Percentiles rank a stretch among this genome's conserved stretches.
Conservation (phyloP, 1,139 yeast species). For the Pichia sp. region DNA sequence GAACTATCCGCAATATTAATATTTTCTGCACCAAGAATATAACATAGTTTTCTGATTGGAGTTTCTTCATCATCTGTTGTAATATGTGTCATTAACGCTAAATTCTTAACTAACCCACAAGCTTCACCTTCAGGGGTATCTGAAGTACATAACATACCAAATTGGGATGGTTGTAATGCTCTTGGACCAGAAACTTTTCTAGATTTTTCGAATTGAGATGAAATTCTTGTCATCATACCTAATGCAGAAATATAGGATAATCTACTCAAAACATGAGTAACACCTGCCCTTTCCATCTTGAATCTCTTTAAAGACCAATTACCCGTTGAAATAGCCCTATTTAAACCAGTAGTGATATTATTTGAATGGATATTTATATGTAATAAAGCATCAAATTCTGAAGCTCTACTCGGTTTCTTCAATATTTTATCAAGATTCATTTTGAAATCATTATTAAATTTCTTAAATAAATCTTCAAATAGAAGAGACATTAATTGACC, state of each 20-base stretch:
- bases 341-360: constrained; percentile 88
- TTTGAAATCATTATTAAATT: constrained; percentile 89
- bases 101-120: constrained; percentile 93
- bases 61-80: constrained; percentile 97
- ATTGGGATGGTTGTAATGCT: constrained; percentile 97
- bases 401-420: constrained; percentile 89
- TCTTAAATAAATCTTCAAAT: constrained; percentile 94
- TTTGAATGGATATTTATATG: constrained; percentile 87
- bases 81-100: constrained; percentile 97
- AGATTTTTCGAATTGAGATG: constrained; percentile 95
- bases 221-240: constrained; percentile 99
- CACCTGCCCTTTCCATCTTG: constrained; percentile 99
- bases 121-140: constrained; percentile 99
- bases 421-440: constrained; percentile 89
- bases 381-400: constrained; percentile 88
- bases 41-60: constrained; percentile 74
- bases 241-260: constrained; percentile 88
- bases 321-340: constrained; percentile 96
- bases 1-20: constrained; percentile 77
- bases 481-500: constrained; percentile 93
- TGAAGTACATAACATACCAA: constrained; percentile 97
- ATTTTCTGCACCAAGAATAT: constrained; percentile 82
- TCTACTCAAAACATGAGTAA: constrained; percentile 89
- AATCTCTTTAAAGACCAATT: constrained; percentile 98
- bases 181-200: constrained; percentile 98